Base-by-base conservation (phyloP, 2,329 filamentous ascomycete genomes). In the Fusarium sp. region DNA sequence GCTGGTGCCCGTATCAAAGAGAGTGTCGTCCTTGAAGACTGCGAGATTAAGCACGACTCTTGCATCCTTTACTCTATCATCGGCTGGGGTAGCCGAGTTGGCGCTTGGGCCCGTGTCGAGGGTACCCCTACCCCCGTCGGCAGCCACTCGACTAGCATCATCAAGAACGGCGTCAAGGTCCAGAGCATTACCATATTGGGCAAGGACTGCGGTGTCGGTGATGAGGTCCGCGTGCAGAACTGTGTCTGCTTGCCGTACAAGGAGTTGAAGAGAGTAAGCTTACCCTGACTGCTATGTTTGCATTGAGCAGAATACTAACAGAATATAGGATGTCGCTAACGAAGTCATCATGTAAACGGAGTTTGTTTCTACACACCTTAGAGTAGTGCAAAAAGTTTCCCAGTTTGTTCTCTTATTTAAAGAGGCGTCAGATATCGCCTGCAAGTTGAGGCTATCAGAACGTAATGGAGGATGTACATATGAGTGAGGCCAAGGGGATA, bases 121-220 rank as follows among this genome's bases (percentile, higher is more conserved):
- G 96, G 96, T 56, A 97, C 94, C 1, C 94, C 95, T 1, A 97
- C 92, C 17, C 92, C 94, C 0, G 89, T 93, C 57, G 91, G 88
- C 53, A 97, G 92, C 84, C 95, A 98, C 84, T 92, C 89, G 55
- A 98, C 95, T 15, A 97, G 92, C 82, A 94, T 98, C 75, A 87
- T 98, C 81, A 98, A 98, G 89, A 97, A 98, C 76, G 96, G 96
- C 52, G 91, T 98, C 81, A 98, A 98, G 86, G 96, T 99, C 52
- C 96, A 98, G 86, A 97, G 94, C 80, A 96, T 98, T 78, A 98
- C 95, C 46, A 99, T 98, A 72, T 82, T 99, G 67, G 95, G 95
- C 78, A 98, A 98, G 86, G 96, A 99, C 81, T 98, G 95, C 77
- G 89, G 86, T 57, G 96, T 98, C 31, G 94, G 92, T 6, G 96